These are phyloP conservation scores for Barbarea vulgaris DNA, from an alignment of 345 rosid genomes.

Conservation along the genomic window DNA sequence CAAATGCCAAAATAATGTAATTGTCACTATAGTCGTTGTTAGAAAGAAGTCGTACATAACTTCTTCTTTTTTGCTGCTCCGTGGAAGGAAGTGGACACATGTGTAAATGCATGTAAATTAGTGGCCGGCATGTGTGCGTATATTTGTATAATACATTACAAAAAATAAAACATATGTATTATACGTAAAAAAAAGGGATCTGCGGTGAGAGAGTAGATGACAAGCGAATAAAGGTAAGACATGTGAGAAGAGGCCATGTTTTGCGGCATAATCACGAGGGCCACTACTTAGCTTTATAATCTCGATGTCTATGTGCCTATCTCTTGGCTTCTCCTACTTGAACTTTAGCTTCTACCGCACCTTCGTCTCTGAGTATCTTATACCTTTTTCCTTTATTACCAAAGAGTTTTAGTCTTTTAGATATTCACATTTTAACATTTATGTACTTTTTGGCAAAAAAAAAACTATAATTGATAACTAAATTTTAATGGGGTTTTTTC, in stretches of 20 bases:
- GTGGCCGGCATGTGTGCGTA: constrained; percentile 35
- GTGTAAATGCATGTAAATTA: constrained; percentile 34
- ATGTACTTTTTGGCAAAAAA: not conserved
- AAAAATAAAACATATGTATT: constrained; percentile 2
- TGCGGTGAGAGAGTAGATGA: constrained; percentile 26
- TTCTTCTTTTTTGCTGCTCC: not conserved
- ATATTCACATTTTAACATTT: not conserved
- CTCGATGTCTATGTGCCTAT: constrained; percentile 31
- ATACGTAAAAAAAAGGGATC: constrained; percentile 34
- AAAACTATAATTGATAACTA: not conserved
- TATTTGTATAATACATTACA: constrained; percentile 22
- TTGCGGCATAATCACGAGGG: constrained; percentile 42
- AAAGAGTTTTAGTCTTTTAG: not conserved
- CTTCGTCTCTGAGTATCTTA: constrained; percentile 27
- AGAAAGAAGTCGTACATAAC: not conserved
- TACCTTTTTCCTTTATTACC: not conserved
- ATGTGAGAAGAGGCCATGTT: constrained; percentile 39
- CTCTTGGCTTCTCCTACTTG: constrained; percentile 40
- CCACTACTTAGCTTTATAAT: constrained; percentile 32
- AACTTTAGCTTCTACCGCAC: constrained; percentile 33
- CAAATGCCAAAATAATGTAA: not conserved
- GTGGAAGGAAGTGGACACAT: constrained; percentile 38
- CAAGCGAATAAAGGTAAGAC: constrained; percentile 35
- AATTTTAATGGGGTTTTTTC: not conserved
- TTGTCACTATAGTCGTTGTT: not conserved